Conservation (phyloP, 1,139 yeast genomes). For the Hyphopichia khmerensis region DNA sequence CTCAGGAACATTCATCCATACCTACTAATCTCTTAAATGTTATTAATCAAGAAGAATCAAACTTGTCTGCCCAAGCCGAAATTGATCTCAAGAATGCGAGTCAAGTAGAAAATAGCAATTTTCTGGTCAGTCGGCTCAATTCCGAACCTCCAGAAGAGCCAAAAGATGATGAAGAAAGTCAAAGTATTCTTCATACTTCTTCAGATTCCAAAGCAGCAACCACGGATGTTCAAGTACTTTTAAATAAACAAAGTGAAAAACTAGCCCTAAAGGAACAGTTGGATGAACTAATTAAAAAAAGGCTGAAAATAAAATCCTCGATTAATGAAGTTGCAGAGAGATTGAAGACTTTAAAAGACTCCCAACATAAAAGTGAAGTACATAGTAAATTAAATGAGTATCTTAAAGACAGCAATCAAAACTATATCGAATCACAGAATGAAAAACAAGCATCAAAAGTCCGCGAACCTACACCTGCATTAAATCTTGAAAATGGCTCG, state of each 20-base stretch:
- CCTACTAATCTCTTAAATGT: slow-evolving; percentile 3
- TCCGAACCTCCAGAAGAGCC: background rate
- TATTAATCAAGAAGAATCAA: slow-evolving; percentile 1
- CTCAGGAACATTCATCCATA: background rate
- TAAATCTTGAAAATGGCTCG: background rate
- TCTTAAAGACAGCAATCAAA: slow-evolving; percentile 22
- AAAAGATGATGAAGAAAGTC: background rate
- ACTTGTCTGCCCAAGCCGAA: background rate
- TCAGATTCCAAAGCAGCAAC: background rate
- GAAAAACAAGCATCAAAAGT: background rate
- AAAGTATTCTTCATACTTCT: background rate
- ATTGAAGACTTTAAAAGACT: slow-evolving; percentile 16
- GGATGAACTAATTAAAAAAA: slow-evolving; percentile 18
- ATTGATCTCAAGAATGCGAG: too few relatives aligned
- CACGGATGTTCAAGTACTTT: slow-evolving; percentile 9
- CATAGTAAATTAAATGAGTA: slow-evolving; percentile 18
- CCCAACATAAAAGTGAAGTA: slow-evolving; percentile 12
- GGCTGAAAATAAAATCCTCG: slow-evolving; percentile 17
- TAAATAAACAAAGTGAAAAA: slow-evolving; percentile 20
- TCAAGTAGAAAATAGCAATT: too few relatives aligned
- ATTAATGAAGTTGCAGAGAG: slow-evolving; percentile 21
- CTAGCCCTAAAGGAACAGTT: slow-evolving; percentile 18
- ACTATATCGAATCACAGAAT: slow-evolving; percentile 10
- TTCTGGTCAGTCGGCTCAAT: background rate
- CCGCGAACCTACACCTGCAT: background rate